Conservation (phyloP, 805 yeast genomes). For the Candida tallmaniae region DNA sequence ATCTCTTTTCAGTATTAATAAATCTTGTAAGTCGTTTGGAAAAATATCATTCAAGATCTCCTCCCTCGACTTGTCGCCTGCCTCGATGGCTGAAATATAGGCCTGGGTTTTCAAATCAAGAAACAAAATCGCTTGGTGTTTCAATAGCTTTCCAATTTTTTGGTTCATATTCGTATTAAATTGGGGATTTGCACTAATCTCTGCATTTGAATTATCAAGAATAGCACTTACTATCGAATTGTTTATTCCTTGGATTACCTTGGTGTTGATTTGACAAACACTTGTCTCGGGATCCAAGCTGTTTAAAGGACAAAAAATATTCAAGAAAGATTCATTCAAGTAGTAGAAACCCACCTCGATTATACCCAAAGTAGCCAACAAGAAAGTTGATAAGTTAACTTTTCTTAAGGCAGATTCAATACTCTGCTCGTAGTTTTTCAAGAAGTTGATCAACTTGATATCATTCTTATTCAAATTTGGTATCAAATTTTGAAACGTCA, state of each 20-base stretch:
- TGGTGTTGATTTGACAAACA: constrained; percentile 30
- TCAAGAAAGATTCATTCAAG: constrained; percentile 78
- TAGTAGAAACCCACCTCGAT: constrained; percentile 84
- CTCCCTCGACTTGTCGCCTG: constrained; percentile 53
- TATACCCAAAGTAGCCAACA: constrained; percentile 81
- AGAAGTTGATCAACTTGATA: constrained; percentile 51
- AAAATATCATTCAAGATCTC: constrained; percentile 74
- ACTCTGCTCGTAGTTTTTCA: constrained; percentile 58
- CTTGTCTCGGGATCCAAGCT: constrained; percentile 46
- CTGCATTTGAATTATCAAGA: not conserved
- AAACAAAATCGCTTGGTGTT: constrained; percentile 74
- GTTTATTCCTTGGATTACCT: constrained; percentile 26
- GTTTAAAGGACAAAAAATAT: constrained; percentile 79
- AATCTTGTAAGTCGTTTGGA: constrained; percentile 57
- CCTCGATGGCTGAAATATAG: constrained; percentile 79
- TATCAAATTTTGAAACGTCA: constrained; percentile 64
- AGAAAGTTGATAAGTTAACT: constrained; percentile 81
- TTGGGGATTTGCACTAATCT: not conserved
- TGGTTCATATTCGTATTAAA: constrained; percentile 25
- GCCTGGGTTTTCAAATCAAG: constrained; percentile 94
- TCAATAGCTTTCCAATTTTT: constrained; percentile 57
- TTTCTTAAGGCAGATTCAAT: constrained; percentile 68
- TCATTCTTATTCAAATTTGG: constrained; percentile 69
- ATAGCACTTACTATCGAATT: not conserved
- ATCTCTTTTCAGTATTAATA: constrained; percentile 33